Percentiles rank a stretch among this genome's conserved stretches.
Evolutionary conservation across 1,284 basidiomycete species (phyloP).

Genomic region (Austroboletus niveus): DNA sequence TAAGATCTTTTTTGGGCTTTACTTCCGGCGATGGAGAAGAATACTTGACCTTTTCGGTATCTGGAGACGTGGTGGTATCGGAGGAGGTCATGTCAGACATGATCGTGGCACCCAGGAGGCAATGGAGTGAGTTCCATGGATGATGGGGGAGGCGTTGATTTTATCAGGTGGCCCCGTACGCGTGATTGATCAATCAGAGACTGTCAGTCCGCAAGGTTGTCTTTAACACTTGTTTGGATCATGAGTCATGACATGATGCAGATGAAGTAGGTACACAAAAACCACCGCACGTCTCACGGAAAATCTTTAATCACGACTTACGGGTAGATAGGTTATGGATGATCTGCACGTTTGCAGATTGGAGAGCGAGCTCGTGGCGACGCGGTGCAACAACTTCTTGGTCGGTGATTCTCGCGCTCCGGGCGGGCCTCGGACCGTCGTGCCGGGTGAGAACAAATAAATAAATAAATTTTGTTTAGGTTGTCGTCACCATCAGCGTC

Average conservation of each 20-base stretch:
- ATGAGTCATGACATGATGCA: neutral
- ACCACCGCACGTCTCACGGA: neutral
- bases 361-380: neutral
- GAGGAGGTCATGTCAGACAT: neutral
- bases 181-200: neutral
- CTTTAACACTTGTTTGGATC: too few species aligned
- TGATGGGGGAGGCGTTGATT: too few species aligned
- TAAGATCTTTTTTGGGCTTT: neutral
- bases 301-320: neutral
- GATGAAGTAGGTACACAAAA: neutral
- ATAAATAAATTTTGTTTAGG: neutral
- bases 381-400: too few species aligned
- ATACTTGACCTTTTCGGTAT: neutral
- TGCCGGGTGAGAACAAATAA: neutral
- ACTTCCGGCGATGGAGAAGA: neutral
- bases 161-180: too few species aligned
- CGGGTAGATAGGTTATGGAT: too few species aligned
- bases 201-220: too few species aligned
- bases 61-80: neutral
- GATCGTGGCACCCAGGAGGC: neutral
- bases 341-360: neutral
- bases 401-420: too few species aligned
- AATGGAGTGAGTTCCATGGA: neutral
- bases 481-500: neutral
- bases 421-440: too few species aligned